These are phyloP conservation scores for Apiotrichum mycotoxinovorans DNA, from an alignment of 1,284 basidiomycete genomes.

Conservation along the genomic window DNA sequence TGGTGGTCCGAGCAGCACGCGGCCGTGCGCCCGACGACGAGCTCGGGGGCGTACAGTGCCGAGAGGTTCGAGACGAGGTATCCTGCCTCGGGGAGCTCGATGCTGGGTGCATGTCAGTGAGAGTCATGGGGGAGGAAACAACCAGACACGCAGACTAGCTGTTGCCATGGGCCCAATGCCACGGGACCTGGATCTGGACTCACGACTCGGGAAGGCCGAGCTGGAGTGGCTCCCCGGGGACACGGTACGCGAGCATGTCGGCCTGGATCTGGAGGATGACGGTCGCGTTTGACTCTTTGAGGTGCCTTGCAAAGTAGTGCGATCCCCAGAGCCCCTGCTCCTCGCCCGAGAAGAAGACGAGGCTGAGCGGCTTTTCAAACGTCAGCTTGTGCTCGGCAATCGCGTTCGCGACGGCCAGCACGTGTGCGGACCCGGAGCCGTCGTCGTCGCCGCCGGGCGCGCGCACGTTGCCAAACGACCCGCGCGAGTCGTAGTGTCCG, in stretches of 20 bases:
- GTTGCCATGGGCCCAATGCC: no score
- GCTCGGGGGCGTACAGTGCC: constrained; percentile 67
- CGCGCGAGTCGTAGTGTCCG: constrained; percentile 81
- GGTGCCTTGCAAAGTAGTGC: constrained; percentile 43
- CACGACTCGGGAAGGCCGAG: constrained; percentile 62
- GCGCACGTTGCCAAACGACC: constrained; percentile 70
- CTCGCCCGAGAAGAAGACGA: constrained; percentile 53
- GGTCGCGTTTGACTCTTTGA: constrained; percentile 56
- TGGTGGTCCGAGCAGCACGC: constrained; percentile 83
- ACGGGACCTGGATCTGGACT: constrained; percentile 21
- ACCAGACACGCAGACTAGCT: no score
- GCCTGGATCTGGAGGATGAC: constrained; percentile 78
- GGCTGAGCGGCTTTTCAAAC: constrained; percentile 46
- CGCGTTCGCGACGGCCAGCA: constrained; percentile 70
- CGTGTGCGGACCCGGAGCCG: constrained; percentile 58
- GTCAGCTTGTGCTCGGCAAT: constrained; percentile 61
- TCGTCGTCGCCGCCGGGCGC: constrained; percentile 77
- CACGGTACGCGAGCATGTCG: constrained; percentile 80
- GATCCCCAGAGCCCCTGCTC: constrained; percentile 54
- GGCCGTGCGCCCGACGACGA: constrained; percentile 67
- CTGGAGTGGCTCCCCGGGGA: constrained; percentile 67
- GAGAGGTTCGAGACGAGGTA: constrained; percentile 70
- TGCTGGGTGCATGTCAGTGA: constrained; percentile 54
- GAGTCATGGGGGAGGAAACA: background rate
- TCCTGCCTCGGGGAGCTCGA: constrained; percentile 70